phyloP scores from a whole-genome alignment of 2,329 filamentous ascomycete species.

The Aureobasidium sp. region DNA sequence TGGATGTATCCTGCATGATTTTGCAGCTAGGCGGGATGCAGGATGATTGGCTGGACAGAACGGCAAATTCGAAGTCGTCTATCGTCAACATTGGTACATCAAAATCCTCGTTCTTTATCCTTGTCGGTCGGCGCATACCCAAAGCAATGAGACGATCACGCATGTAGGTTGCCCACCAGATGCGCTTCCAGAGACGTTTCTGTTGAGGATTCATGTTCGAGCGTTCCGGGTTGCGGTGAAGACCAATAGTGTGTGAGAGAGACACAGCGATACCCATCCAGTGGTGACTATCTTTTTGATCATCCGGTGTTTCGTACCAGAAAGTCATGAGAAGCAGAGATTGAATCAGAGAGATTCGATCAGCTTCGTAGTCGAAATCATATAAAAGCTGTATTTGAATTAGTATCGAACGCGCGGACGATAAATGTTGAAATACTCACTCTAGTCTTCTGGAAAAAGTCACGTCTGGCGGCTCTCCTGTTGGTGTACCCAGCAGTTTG shows the following conservation, averaged over 20 bases:
- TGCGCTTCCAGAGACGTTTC: constrained; percentile 83
- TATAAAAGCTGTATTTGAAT: constrained; percentile 61
- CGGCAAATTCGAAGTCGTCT: constrained; percentile 73
- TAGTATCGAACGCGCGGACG: background rate
- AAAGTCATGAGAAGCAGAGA: constrained; percentile 88
- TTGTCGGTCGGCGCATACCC: constrained; percentile 85
- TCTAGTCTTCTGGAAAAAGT: constrained; percentile 82
- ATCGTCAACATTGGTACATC: constrained; percentile 85
- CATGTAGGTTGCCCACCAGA: constrained; percentile 98
- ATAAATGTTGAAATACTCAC: constrained; percentile 44
- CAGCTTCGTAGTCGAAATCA: constrained; percentile 90
- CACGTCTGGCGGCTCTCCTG: constrained; percentile 74
- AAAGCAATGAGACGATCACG: constrained; percentile 86
- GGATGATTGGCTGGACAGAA: constrained; percentile 23
- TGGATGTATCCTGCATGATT: constrained; percentile 60
- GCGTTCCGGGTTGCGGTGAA: constrained; percentile 77
- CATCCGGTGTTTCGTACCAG: constrained; percentile 95
- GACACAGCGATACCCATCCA: constrained; percentile 98
- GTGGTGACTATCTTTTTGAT: constrained; percentile 97
- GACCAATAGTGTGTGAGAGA: constrained; percentile 83
- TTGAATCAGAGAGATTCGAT: constrained; percentile 83
- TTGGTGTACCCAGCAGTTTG: constrained; percentile 69
- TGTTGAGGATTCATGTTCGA: constrained; percentile 67
- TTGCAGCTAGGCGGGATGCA: constrained; percentile 62
- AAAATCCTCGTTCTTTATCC: constrained; percentile 89